Base-by-base conservation (phyloP, 345 rosid species). In the Citrus unshiu region DNA sequence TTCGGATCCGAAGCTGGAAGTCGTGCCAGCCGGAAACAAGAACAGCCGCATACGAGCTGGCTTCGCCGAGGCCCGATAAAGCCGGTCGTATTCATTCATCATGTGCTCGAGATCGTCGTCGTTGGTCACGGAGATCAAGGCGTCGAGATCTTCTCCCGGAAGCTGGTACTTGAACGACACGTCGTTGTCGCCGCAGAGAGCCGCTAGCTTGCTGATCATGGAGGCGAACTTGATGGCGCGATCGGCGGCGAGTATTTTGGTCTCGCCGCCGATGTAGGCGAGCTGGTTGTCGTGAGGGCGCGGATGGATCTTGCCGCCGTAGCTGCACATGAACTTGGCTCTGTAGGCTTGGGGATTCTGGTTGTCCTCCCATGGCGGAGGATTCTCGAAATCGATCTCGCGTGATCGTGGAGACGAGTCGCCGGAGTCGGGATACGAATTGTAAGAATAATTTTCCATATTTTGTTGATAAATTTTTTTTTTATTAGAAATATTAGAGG, bases 41-140 rank as follows among this genome's bases (percentile, higher is more conserved):
- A 95, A 95, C 43, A 95, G 79, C 29, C 99, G 89, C 97, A 95
- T 87, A 84, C 99, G 88, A 16, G 93, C 93, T 3, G 98, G 96
- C 88, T 89, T 92, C 19, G 95, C 86, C 1, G 91, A 83, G 68
- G 85, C 82, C 21, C 96, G 96, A 65, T 24, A 86, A 37, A 92
- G 86, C 1, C 99, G 96, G 68, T 95, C 99, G 77, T 95, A 90
- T 84, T 95, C 99, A 40, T 88, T 91, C 98, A 93, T 93, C 96
- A 95, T 85, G 83, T 93, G 97, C 51, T 92, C 97, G 13, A 95
- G 94, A 87, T 93, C 98, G 21, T 95, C 98, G 25, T 95, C 98
- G 82, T 91, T 92, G 2, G 98, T 89, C 39, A 95, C 99, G 0
- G 99, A 95, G 77, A 95, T 95, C 83, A 95, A 80, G 32, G 99